Conservation (phyloP, 495 filamentous ascomycete species). For the Collariella sp. region DNA sequence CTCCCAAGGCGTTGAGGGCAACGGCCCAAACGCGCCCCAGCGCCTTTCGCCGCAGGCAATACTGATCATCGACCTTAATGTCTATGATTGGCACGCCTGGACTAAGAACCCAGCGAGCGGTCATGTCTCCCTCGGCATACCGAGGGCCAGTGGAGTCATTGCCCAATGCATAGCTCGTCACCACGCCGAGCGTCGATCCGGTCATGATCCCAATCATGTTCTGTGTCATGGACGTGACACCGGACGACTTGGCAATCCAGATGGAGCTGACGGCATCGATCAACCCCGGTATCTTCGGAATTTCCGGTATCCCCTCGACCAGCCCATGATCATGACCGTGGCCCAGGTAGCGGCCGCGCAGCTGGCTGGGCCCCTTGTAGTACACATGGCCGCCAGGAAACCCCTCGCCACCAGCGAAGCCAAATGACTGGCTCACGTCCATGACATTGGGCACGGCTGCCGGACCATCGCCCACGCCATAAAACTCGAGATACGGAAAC, state of each 20-base stretch:
- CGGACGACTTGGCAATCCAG: constrained; percentile 83
- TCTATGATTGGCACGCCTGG: constrained; percentile 88
- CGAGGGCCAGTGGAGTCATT: constrained; percentile 57
- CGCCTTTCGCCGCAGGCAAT: constrained; percentile 56
- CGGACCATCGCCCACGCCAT: constrained; percentile 67
- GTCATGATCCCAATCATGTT: constrained; percentile 73
- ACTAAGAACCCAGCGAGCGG: constrained; percentile 77
- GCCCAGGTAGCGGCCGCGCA: constrained; percentile 65
- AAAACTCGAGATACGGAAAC: constrained; percentile 63
- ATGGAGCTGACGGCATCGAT: constrained; percentile 61
- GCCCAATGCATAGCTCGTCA: constrained; percentile 74
- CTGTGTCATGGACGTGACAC: constrained; percentile 61
- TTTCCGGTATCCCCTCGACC: constrained; percentile 49
- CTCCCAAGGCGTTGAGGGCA: constrained; percentile 82
- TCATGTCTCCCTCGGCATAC: constrained; percentile 64
- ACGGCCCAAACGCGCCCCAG: constrained; percentile 75
- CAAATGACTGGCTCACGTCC: constrained; percentile 79
- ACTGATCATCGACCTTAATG: constrained; percentile 76
- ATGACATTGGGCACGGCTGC: constrained; percentile 73
- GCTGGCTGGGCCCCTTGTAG: constrained; percentile 65
- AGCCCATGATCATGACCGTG: constrained; percentile 41
- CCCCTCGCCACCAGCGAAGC: constrained; percentile 77
- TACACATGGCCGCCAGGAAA: constrained; percentile 70
- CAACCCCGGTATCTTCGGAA: constrained; percentile 59
- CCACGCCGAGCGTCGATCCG: constrained; percentile 78